Percentiles rank a stretch among this genome's conserved stretches.
Conservation (phyloP, 2,329 filamentous ascomycete species). For the Verticillium alfalfae region DNA sequence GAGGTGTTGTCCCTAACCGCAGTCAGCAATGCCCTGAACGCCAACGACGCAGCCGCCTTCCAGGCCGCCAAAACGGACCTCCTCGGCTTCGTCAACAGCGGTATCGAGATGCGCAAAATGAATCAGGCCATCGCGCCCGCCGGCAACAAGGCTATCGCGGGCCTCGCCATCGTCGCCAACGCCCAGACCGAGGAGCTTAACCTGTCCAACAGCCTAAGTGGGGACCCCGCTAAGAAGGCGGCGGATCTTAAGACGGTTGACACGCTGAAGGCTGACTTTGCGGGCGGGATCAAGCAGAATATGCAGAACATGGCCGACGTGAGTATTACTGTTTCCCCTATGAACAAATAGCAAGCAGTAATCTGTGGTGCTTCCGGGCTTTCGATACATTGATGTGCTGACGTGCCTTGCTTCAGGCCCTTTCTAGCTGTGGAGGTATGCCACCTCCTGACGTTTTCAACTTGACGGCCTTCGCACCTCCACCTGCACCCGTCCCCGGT, state of each 20-base stretch:
- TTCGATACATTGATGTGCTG: background rate
- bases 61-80: constrained; percentile 11
- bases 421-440: background rate
- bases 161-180: constrained; percentile 9
- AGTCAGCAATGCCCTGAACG: constrained; percentile 6
- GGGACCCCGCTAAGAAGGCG: constrained; percentile 2
- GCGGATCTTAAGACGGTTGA: constrained; percentile 4
- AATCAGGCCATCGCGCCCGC: constrained; percentile 9
- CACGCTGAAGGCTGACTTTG: constrained; percentile 7
- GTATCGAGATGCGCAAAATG: constrained; percentile 9
- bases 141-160: constrained; percentile 5
- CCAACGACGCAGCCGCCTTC: constrained; percentile 7
- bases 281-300: constrained; percentile 10
- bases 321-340: background rate
- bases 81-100: constrained; percentile 9
- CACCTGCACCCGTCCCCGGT: too few species aligned
- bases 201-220: constrained; percentile 7
- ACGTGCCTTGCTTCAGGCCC: background rate
- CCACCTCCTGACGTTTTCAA: background rate
- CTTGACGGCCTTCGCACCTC: background rate
- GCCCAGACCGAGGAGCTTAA: constrained; percentile 7
- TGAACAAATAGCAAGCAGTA: too few species aligned
- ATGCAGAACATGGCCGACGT: constrained; percentile 10
- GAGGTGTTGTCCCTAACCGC: constrained; percentile 6
- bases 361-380: background rate